A percentile compares a stretch with the other conserved stretches of the same genome.
Evolutionary conservation across 441 rosid genomes (phyloP).

Genomic region (Aquilaria agallochum): DNA sequence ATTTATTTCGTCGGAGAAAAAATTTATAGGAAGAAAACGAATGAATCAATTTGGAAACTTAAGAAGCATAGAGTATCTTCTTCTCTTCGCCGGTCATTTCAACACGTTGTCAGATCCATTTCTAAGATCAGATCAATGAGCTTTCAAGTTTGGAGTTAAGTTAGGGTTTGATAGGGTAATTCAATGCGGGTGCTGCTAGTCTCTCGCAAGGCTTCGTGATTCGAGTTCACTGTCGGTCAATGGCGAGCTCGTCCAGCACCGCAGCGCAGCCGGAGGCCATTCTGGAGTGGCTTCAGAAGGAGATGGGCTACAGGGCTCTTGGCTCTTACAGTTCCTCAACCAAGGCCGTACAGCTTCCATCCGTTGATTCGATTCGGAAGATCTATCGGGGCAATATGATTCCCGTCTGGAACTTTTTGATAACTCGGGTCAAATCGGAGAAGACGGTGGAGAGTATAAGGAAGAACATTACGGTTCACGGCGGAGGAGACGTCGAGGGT

Average conservation of each 20-base stretch:
- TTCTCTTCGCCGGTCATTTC: slow-evolving; percentile 5
- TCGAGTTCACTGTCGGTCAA: slow-evolving; percentile 7
- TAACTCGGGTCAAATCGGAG: slow-evolving; percentile 80
- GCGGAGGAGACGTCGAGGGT: slow-evolving; percentile 35
- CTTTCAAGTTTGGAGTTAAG: neutral
- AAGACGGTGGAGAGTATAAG: slow-evolving; percentile 73
- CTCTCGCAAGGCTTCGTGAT: neutral
- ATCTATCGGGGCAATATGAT: slow-evolving; percentile 89
- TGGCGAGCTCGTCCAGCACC: slow-evolving; percentile 51
- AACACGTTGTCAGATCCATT: slow-evolving; percentile 4
- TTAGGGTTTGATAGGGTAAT: slow-evolving; percentile 5
- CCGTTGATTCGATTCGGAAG: slow-evolving; percentile 62
- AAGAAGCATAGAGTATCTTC: neutral
- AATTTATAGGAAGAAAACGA: neutral
- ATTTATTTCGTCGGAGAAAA: neutral
- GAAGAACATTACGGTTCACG: slow-evolving; percentile 77
- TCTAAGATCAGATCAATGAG: no score
- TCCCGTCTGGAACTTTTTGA: slow-evolving; percentile 63
- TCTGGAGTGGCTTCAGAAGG: slow-evolving; percentile 82
- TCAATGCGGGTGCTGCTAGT: slow-evolving; percentile 2
- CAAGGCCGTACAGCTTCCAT: slow-evolving; percentile 58
- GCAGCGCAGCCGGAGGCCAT: slow-evolving; percentile 71
- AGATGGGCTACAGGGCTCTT: slow-evolving; percentile 78
- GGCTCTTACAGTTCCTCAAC: slow-evolving; percentile 66
- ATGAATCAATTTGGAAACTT: neutral